Evolutionary conservation across 768 basidiomycete genomes (phyloP).

Genomic region (Panellus pusillus): DNA sequence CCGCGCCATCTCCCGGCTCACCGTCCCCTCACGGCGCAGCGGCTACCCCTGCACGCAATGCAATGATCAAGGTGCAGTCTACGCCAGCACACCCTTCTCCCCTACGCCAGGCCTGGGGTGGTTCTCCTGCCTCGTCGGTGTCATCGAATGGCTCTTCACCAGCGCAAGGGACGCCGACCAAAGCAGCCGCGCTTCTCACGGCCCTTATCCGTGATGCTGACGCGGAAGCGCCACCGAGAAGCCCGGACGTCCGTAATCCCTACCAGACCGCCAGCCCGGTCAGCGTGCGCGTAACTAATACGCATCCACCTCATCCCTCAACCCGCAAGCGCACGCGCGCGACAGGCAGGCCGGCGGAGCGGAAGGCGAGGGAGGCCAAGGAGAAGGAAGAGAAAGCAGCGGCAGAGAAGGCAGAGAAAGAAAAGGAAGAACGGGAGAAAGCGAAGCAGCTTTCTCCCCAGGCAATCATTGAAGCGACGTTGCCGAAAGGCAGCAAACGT

Average conservation of each 20-base stretch:
- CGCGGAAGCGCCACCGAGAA: conserved; percentile 45
- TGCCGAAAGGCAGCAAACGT: conserved; percentile 80
- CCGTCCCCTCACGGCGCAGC: conserved; percentile 27
- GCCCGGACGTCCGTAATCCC: conserved; percentile 71
- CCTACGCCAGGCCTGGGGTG: conserved; percentile 70
- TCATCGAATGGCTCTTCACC: conserved; percentile 33
- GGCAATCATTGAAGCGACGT: conserved; percentile 73
- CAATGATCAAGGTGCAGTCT: conserved; percentile 31
- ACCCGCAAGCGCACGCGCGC: conserved; percentile 44
- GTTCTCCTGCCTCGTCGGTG: conserved; percentile 40
- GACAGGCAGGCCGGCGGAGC: conserved; percentile 37
- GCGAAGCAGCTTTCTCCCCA: conserved; percentile 52
- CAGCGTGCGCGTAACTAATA: conserved; percentile 31
- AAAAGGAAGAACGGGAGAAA: conserved; percentile 24
- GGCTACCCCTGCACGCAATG: conserved; percentile 12
- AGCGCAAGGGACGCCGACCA: conserved; percentile 50
- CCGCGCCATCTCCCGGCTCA: conserved; percentile 29
- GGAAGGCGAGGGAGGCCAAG: conserved; percentile 27
- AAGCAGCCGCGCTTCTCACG: conserved; percentile 68
- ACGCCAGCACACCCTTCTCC: conserved; percentile 71
- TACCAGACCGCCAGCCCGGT: conserved; percentile 75
- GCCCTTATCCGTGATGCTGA: conserved; percentile 72
- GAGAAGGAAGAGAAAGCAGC: conserved; percentile 20
- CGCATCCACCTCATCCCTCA: conserved; percentile 42
- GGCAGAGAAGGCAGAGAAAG: conserved; percentile 26